These are phyloP conservation scores for Colletotrichum shisoi DNA, from an alignment of 2,329 filamentous ascomycete species.

Conservation along the genomic window DNA sequence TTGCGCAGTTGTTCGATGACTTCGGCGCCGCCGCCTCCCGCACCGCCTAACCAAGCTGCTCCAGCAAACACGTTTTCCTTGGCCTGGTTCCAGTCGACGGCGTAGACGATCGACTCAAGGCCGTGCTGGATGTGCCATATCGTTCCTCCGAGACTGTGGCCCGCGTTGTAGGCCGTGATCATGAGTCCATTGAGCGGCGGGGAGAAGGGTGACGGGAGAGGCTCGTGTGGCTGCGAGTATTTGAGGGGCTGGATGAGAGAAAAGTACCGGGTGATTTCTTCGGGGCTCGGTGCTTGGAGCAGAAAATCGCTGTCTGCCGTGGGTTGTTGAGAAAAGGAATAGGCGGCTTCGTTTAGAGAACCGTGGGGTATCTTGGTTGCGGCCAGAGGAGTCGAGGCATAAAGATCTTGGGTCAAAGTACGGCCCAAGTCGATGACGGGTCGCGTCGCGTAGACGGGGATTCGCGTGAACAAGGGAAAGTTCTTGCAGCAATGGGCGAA, in stretches of 20 bases:
- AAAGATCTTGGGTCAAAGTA: constrained; percentile 89
- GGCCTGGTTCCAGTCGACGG: constrained; percentile 98
- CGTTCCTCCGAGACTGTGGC: constrained; percentile 93
- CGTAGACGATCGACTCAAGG: constrained; percentile 95
- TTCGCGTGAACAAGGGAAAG: constrained; percentile 87
- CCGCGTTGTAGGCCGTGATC: constrained; percentile 95
- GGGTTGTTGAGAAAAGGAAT: constrained; percentile 61
- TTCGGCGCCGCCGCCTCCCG: constrained; percentile 80
- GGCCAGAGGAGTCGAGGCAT: constrained; percentile 86
- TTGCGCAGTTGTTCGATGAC: constrained; percentile 93
- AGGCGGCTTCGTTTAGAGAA: constrained; percentile 71
- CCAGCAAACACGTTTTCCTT: constrained; percentile 93
- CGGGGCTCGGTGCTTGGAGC: constrained; percentile 74
- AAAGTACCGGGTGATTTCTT: constrained; percentile 94
- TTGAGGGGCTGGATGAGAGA: constrained; percentile 89
- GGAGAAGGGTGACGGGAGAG: constrained; percentile 84
- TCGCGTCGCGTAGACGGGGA: constrained; percentile 92
- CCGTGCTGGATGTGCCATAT: constrained; percentile 99
- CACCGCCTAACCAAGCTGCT: constrained; percentile 89
- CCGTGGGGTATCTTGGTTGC: constrained; percentile 80
- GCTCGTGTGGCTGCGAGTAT: constrained; percentile 95
- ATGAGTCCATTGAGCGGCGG: constrained; percentile 89
- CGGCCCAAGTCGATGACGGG: constrained; percentile 93
- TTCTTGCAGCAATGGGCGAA: constrained; percentile 98
- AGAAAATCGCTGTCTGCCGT: constrained; percentile 64